Evolutionary conservation across 1,139 yeast species (phyloP).

Genomic region (Suhomyces kunorum): DNA sequence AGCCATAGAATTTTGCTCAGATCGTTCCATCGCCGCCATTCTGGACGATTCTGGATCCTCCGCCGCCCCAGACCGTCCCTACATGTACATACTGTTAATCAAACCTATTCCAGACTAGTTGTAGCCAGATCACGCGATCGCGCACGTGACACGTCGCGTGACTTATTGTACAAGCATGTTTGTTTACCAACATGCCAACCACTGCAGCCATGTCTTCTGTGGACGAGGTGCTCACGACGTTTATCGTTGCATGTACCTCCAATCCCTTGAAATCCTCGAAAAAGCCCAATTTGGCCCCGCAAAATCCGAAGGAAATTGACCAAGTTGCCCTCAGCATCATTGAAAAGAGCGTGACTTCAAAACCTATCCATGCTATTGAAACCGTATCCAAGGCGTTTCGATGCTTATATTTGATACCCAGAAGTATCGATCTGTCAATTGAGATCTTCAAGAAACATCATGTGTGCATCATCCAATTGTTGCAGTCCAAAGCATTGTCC

Average conservation of each 20-base stretch:
- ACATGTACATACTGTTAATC: slow-evolving; percentile 4
- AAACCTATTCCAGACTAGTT: background rate
- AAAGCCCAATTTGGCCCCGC: slow-evolving; percentile 13
- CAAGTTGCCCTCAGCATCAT: slow-evolving; percentile 13
- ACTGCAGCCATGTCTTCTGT: slow-evolving; percentile 5
- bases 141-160: slow-evolving; percentile 5
- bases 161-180: slow-evolving; percentile 3
- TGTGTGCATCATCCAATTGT: slow-evolving; percentile 29
- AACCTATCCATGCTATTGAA: slow-evolving; percentile 8
- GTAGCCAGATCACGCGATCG: background rate
- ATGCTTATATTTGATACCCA: slow-evolving; percentile 20
- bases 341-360: slow-evolving; percentile 8
- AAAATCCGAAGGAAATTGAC: slow-evolving; percentile 15
- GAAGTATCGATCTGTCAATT: slow-evolving; percentile 11
- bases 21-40: too few relatives aligned
- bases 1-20: too few relatives aligned
- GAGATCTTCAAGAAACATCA: slow-evolving; percentile 30
- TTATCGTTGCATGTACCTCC: slow-evolving; percentile 9
- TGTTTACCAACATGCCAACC: slow-evolving; percentile 8
- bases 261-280: slow-evolving; percentile 15
- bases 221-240: slow-evolving; percentile 10
- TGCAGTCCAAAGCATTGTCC: slow-evolving; percentile 25
- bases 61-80: too few relatives aligned
- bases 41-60: too few relatives aligned
- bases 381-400: slow-evolving; percentile 21